A percentile compares a stretch with the other conserved stretches of the same genome.
Conservation (phyloP, 2,329 filamentous ascomycete species). For the Stagonosporopsis rhizophila region DNA sequence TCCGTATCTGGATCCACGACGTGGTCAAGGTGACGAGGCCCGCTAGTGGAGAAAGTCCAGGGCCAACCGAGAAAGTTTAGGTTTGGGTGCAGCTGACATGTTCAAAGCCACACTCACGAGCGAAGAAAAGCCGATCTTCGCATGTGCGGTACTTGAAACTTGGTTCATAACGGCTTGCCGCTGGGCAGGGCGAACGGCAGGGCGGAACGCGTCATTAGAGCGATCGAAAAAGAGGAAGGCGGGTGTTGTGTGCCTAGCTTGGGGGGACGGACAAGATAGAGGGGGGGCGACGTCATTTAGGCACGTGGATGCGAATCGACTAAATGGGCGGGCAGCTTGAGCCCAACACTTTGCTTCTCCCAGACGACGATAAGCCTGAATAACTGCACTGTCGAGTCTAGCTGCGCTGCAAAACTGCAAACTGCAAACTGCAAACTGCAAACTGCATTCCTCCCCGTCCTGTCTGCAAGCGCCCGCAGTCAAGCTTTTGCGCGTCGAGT, state of each 20-base stretch:
- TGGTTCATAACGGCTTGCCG: slow-evolving; percentile 8
- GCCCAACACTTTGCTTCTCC: slow-evolving; percentile 11
- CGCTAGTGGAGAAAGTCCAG: neutral
- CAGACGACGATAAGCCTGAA: neutral
- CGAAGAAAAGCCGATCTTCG: neutral
- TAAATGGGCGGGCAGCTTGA: neutral
- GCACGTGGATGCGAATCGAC: slow-evolving; percentile 10
- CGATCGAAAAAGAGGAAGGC: slow-evolving; percentile 11
- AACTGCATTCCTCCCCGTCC: neutral
- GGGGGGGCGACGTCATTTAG: slow-evolving; percentile 4
- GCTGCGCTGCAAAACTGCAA: too few species aligned
- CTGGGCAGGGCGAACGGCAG: slow-evolving; percentile 1
- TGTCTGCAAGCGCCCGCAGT: slow-evolving; percentile 1
- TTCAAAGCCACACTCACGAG: too few species aligned
- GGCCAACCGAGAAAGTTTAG: too few species aligned
- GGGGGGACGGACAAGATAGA: slow-evolving; percentile 13
- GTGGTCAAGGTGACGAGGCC: neutral
- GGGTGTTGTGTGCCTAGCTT: slow-evolving; percentile 11
- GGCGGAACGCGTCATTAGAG: slow-evolving; percentile 16
- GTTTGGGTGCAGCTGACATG: neutral
- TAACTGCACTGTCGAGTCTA: too few species aligned
- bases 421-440: too few species aligned
- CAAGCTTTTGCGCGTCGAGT: neutral
- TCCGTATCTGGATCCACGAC: neutral
- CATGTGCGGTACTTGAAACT: slow-evolving; percentile 2